phyloP scores from a whole-genome alignment of 1,284 basidiomycete genomes.

The Gymnopus androsaceus region DNA sequence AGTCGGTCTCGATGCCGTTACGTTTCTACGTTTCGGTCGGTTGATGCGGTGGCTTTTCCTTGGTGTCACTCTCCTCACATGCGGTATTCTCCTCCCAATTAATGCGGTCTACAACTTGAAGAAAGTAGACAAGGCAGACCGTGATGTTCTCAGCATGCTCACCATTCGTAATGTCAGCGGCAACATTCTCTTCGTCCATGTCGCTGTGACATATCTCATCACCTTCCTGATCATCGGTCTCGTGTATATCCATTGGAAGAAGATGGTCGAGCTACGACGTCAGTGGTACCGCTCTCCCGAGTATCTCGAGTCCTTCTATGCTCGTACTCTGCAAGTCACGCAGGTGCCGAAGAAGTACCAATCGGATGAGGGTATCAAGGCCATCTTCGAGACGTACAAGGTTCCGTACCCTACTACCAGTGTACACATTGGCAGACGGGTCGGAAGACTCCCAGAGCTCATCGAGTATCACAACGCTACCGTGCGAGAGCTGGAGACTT shows the following conservation, averaged over 20 bases:
- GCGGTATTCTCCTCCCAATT: slow-evolving; percentile 79
- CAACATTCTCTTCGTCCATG: slow-evolving; percentile 71
- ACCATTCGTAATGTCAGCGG: slow-evolving; percentile 79
- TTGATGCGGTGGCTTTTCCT: slow-evolving; percentile 84
- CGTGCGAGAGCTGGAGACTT: slow-evolving; percentile 80
- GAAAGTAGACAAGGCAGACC: slow-evolving; percentile 48
- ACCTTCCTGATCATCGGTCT: slow-evolving; percentile 65
- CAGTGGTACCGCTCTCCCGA: slow-evolving; percentile 79
- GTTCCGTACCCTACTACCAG: slow-evolving; percentile 84
- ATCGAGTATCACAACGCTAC: slow-evolving; percentile 87
- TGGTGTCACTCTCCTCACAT: slow-evolving; percentile 65
- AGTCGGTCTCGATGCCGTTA: slow-evolving; percentile 90
- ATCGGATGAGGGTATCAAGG: slow-evolving; percentile 74
- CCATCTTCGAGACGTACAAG: slow-evolving; percentile 70
- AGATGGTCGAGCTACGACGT: slow-evolving; percentile 68
- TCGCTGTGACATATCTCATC: slow-evolving; percentile 75
- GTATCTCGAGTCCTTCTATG: slow-evolving; percentile 75
- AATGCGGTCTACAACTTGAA: slow-evolving; percentile 71
- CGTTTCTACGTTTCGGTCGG: slow-evolving; percentile 90
- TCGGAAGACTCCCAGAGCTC: slow-evolving; percentile 74
- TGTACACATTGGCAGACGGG: slow-evolving; percentile 78
- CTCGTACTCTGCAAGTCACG: slow-evolving; percentile 76
- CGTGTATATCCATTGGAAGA: slow-evolving; percentile 73
- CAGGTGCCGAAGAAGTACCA: slow-evolving; percentile 76
- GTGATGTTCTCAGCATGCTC: slow-evolving; percentile 71